Conservation (phyloP, 805 yeast genomes). For the Blastobotrys terrestris region DNA sequence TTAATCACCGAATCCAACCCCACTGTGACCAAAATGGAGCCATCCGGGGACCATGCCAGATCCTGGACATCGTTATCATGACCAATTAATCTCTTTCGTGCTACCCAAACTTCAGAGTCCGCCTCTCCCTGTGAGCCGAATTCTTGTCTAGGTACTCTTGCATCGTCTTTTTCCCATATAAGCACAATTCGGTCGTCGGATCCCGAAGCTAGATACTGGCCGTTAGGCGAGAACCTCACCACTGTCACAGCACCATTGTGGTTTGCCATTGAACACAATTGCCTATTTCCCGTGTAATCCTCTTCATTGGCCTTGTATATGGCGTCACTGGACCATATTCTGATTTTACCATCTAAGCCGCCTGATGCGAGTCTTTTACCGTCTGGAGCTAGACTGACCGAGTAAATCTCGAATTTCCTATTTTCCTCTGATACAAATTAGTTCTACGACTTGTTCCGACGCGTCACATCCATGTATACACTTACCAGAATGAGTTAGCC, state of each 20-base stretch:
- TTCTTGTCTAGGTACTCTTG: slow-evolving; percentile 42
- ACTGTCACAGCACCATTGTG: slow-evolving; percentile 97
- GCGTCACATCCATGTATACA: neutral
- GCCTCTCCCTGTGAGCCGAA: slow-evolving; percentile 59
- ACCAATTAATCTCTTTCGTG: slow-evolving; percentile 84
- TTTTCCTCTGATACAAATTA: slow-evolving; percentile 52
- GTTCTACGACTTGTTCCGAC: neutral
- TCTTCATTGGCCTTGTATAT: slow-evolving; percentile 55
- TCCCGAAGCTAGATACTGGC: slow-evolving; percentile 86
- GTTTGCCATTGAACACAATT: slow-evolving; percentile 84
- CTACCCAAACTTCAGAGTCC: slow-evolving; percentile 92
- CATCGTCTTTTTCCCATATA: slow-evolving; percentile 91
- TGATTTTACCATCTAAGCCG: slow-evolving; percentile 83
- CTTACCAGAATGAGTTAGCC: slow-evolving; percentile 57
- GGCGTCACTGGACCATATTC: slow-evolving; percentile 87
- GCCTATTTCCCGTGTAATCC: slow-evolving; percentile 29
- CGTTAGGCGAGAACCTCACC: slow-evolving; percentile 87
- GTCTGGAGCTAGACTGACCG: slow-evolving; percentile 74
- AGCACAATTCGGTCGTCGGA: slow-evolving; percentile 89
- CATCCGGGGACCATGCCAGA: slow-evolving; percentile 97
- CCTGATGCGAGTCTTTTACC: slow-evolving; percentile 88
- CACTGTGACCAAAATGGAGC: slow-evolving; percentile 82
- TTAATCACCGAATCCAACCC: slow-evolving; percentile 91
- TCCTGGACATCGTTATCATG: slow-evolving; percentile 98
- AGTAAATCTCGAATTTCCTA: slow-evolving; percentile 75